A percentile compares a stretch with the other conserved stretches of the same genome.
phyloP scores from a whole-genome alignment of 2,329 filamentous ascomycete species.

The Hyphodiscus sp. region DNA sequence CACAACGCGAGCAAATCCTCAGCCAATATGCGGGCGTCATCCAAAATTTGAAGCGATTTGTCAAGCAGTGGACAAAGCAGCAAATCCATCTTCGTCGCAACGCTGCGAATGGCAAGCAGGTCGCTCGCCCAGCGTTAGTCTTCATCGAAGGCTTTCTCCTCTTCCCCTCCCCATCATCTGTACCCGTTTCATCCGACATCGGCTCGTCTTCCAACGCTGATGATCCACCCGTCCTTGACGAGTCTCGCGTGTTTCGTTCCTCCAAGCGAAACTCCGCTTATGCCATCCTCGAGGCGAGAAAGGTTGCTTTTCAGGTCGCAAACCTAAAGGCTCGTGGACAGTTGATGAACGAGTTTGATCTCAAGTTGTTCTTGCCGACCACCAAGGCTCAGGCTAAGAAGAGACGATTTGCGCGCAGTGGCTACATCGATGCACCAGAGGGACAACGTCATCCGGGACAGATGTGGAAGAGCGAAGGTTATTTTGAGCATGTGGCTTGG shows the following conservation, averaged over 20 bases:
- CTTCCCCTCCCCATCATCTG: background rate
- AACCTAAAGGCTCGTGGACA: background rate
- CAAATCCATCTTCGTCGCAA: background rate
- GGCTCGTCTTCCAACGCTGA: background rate
- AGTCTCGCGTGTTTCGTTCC: no score
- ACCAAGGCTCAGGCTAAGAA: conserved; percentile 7
- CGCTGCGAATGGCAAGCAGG: background rate
- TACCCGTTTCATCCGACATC: background rate
- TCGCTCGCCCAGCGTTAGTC: background rate
- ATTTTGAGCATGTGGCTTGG: conserved; percentile 27
- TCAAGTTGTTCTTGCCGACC: conserved; percentile 20
- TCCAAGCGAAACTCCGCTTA: background rate
- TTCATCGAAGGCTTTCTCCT: background rate
- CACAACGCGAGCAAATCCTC: no score
- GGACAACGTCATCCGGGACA: conserved; percentile 18
- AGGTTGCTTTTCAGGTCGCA: background rate
- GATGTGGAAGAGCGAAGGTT: conserved; percentile 26
- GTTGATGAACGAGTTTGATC: conserved; percentile 9
- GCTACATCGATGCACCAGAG: conserved; percentile 13
- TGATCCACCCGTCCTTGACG: no score
- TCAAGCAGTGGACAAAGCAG: no score
- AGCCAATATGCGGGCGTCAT: no score
- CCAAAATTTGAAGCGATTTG: no score
- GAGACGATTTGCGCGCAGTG: conserved; percentile 9
- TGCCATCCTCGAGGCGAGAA: background rate